A percentile compares a stretch with the other conserved stretches of the same genome.
phyloP scores from a whole-genome alignment of 2,329 filamentous ascomycete species.

The Penicillium brevicompactum region DNA sequence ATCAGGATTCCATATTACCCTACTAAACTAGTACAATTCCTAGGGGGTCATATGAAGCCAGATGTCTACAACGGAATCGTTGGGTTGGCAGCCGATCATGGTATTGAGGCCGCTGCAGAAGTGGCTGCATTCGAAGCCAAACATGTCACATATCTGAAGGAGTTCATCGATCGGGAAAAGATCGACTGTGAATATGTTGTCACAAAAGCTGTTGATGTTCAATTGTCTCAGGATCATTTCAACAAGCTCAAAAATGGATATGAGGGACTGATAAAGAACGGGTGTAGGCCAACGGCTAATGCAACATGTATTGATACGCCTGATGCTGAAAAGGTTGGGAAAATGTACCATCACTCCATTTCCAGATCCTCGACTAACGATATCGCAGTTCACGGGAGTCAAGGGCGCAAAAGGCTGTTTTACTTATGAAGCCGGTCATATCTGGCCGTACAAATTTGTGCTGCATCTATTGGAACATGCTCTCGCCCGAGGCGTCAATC shows the following conservation, averaged over 20 bases:
- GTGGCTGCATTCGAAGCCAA: slow-evolving; percentile 43
- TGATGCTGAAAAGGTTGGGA: slow-evolving; percentile 27
- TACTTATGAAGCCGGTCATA: slow-evolving; percentile 33
- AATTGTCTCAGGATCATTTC: slow-evolving; percentile 33
- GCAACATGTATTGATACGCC: slow-evolving; percentile 26
- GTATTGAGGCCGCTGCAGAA: slow-evolving; percentile 40
- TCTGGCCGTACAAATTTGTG: slow-evolving; percentile 77
- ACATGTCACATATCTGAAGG: slow-evolving; percentile 44
- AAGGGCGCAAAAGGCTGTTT: slow-evolving; percentile 41
- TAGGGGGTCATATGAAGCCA: slow-evolving; percentile 47
- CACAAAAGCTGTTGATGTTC: slow-evolving; percentile 43
- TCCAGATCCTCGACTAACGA: not conserved
- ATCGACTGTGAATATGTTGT: slow-evolving; percentile 49
- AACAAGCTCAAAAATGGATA: slow-evolving; percentile 33
- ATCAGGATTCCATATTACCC: not conserved
- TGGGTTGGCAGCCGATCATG: slow-evolving; percentile 33
- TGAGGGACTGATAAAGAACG: slow-evolving; percentile 28
- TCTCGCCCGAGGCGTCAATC: slow-evolving; percentile 48
- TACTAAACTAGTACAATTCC: not conserved
- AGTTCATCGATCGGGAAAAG: slow-evolving; percentile 41
- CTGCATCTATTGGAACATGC: slow-evolving; percentile 68
- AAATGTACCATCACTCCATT: not conserved
- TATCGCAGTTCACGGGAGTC: slow-evolving; percentile 37
- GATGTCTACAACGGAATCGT: slow-evolving; percentile 43
- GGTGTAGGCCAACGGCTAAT: slow-evolving; percentile 29